Evolutionary conservation across 1,139 yeast species (phyloP).

Genomic region (Yamadazyma atlantica): DNA sequence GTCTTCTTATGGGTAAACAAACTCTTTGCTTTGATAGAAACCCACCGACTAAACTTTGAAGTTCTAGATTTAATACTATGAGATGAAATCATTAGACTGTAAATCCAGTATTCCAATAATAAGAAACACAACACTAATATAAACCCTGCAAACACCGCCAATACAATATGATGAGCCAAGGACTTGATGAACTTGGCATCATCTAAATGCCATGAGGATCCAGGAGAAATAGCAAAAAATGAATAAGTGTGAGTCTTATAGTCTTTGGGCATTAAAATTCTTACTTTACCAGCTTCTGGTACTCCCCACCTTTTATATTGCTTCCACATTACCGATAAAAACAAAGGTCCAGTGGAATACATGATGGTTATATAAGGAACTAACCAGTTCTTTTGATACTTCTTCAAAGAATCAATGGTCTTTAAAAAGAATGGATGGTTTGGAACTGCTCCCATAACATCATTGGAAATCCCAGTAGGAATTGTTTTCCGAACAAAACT

Average conservation of each 20-base stretch:
- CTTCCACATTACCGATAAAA: constrained; percentile 83
- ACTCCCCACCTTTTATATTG: constrained; percentile 81
- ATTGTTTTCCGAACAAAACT: constrained; percentile 85
- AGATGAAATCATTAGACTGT: constrained; percentile 41
- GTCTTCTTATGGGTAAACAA: constrained; percentile 23
- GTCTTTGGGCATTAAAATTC: constrained; percentile 69
- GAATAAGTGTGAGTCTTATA: constrained; percentile 59
- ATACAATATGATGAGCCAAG: constrained; percentile 66
- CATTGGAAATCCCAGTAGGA: constrained; percentile 92
- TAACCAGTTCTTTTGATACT: constrained; percentile 69
- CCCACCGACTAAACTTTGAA: constrained; percentile 5
- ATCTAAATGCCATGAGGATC: constrained; percentile 87
- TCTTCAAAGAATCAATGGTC: constrained; percentile 61
- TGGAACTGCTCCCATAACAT: constrained; percentile 89
- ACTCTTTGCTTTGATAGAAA: constrained; percentile 7
- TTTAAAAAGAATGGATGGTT: constrained; percentile 81
- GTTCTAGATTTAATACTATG: constrained; percentile 13
- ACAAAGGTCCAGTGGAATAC: constrained; percentile 92
- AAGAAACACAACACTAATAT: constrained; percentile 55
- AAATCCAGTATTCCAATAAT: constrained; percentile 62
- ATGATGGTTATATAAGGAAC: constrained; percentile 89
- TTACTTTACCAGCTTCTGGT: constrained; percentile 60
- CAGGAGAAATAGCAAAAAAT: constrained; percentile 71
- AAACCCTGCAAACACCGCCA: constrained; percentile 71
- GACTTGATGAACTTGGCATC: constrained; percentile 77